Evolutionary conservation across 2,329 filamentous ascomycete species (phyloP), one percentile per base, ranked within the genome.

Genomic region (Pyricularia pennisetigena): DNA sequence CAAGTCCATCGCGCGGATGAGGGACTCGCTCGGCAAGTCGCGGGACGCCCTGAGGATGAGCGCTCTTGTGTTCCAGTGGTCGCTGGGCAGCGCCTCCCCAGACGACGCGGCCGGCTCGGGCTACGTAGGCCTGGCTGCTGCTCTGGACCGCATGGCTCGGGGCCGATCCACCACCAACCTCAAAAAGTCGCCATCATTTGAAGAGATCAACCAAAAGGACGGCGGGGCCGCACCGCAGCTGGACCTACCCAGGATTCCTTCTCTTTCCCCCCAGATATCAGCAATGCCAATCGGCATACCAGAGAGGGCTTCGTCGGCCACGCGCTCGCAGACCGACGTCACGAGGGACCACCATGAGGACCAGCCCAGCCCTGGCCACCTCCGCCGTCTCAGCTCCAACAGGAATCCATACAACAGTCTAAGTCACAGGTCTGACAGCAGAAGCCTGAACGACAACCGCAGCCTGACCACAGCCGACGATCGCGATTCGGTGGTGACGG

Each of bases 121-220:
- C 62, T 91, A 89, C 73, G 88, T 87, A 1, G 87, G 87, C 4
- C 81, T 91, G 8, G 85, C 86, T 0, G 88, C 88, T 10, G 88
- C 88, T 3, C 81, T 91, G 12, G 85, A 89, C 63, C 80, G 83
- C 68, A 77, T 86, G 70, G 76, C 76, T 66, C 74, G 74, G 68
- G 72, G 71, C 26, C 73, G 72, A 49, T 57, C 65, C 23, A 71
- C 76, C 0, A 71, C 72, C n/a, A 70, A 69, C 28, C 73, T 74
- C 32, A 70, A 73, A 24, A 76, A 74, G 69, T 67, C 74, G 57
- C 75, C 75, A 71, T 73, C 76, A 14, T 71, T 75, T 20, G 75
- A 74, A 20, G 71, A 71, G 41, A 61, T 26, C 9, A 35, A 63
- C n/a, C 69, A 10, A 54, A 68, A 7, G 64, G 62, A 23, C 30